Evolutionary conservation across 2,329 filamentous ascomycete genomes (phyloP).

Genomic region (Geosmithia putterillii): DNA sequence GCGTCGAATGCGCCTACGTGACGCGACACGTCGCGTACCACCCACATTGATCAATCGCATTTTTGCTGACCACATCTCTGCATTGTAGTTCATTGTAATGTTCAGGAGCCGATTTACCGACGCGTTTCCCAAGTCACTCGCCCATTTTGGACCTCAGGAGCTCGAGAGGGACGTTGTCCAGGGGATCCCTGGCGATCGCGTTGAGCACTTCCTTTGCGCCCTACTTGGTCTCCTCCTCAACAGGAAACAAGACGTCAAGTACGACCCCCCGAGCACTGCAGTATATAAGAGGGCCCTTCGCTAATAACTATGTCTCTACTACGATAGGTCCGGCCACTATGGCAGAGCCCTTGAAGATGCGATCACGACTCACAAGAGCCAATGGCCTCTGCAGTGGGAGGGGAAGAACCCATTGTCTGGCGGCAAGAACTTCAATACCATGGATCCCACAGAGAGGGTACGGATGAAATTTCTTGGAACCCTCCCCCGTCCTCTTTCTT

Average conservation of each 20-base stretch:
- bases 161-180: conserved; percentile 79
- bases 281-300: neutral
- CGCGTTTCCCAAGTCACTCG: conserved; percentile 73
- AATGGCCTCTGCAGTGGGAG: conserved; percentile 83
- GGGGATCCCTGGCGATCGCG: conserved; percentile 65
- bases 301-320: neutral
- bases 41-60: conserved; percentile 13
- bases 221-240: conserved; percentile 81
- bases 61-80: conserved; percentile 17
- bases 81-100: conserved; percentile 90
- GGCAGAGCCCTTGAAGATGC: conserved; percentile 89
- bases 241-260: conserved; percentile 98
- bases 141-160: conserved; percentile 90
- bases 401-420: conserved; percentile 73
- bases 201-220: conserved; percentile 81
- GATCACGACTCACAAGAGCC: conserved; percentile 66
- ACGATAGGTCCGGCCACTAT: conserved; percentile 72
- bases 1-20: conserved; percentile 24
- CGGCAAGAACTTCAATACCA: conserved; percentile 66
- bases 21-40: conserved; percentile 43
- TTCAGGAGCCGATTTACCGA: conserved; percentile 90
- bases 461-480: too few relatives aligned
- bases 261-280: conserved; percentile 22
- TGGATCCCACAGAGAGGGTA: conserved; percentile 76
- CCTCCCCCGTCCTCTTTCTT: too few relatives aligned